These are phyloP conservation scores for Lathyrus sativus DNA, from an alignment of 306 rosid genomes.

Conservation along the genomic window DNA sequence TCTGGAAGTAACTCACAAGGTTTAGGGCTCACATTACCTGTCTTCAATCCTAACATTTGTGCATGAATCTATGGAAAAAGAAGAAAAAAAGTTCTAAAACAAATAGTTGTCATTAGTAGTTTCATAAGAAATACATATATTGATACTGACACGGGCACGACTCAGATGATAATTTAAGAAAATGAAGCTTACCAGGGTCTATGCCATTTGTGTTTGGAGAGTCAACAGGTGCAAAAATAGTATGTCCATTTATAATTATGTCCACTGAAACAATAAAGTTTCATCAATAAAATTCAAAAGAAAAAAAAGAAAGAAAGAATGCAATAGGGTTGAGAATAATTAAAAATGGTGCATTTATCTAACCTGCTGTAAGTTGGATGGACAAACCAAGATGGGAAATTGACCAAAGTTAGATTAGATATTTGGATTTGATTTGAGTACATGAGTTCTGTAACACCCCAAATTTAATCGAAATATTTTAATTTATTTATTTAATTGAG, in stretches of 20 bases:
- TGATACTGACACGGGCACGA: too few species aligned
- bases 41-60: constrained; percentile 55
- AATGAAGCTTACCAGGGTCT: constrained; percentile 53
- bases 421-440: constrained; percentile 61
- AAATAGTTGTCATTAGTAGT: too few species aligned
- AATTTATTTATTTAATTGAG: too few species aligned
- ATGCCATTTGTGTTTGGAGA: constrained; percentile 86
- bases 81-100: not conserved
- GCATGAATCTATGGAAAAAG: constrained; percentile 59
- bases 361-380: constrained; percentile 79
- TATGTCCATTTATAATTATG: constrained; percentile 52
- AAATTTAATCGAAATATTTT: too few species aligned
- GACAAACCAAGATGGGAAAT: constrained; percentile 81
- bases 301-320: too few species aligned
- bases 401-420: constrained; percentile 60
- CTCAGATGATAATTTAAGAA: too few species aligned
- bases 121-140: too few species aligned
- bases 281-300: constrained; percentile 12
- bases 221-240: constrained; percentile 66
- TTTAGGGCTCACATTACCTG: constrained; percentile 56
- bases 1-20: constrained; percentile 56
- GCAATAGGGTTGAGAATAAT: not conserved
- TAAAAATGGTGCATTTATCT: not conserved
- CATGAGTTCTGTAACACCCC: too few species aligned
- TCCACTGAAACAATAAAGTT: constrained; percentile 43